Evolutionary conservation across 2,329 filamentous ascomycete species (phyloP).

Genomic region (Calonectria ilicicola): DNA sequence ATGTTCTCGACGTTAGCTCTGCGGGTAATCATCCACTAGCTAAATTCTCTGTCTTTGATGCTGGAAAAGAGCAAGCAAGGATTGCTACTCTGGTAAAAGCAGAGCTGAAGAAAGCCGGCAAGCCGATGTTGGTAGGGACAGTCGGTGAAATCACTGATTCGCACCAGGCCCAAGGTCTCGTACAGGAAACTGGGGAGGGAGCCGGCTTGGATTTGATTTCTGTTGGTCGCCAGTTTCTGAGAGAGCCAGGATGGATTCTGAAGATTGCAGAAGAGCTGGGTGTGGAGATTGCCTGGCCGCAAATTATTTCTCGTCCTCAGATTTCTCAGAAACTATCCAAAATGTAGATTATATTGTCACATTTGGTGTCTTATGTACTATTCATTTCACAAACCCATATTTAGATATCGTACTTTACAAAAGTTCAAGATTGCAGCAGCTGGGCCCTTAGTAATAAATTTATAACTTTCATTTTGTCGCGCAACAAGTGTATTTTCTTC

Average conservation of each 20-base stretch:
- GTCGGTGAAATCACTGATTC: neutral
- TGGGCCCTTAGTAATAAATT: too few relatives aligned
- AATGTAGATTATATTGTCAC: neutral
- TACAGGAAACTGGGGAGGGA: neutral
- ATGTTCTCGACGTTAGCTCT: constrained; percentile 79
- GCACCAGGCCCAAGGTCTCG: neutral
- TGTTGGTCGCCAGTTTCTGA: neutral
- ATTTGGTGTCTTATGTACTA: too few relatives aligned
- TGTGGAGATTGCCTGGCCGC: neutral
- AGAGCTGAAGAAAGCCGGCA: neutral
- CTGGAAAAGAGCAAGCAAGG: neutral
- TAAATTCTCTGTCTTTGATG: neutral
- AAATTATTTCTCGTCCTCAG: neutral
- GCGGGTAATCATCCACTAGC: constrained; percentile 68
- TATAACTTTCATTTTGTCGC: too few relatives aligned
- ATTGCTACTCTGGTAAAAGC: neutral
- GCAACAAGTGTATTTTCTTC: too few relatives aligned
- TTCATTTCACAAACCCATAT: too few relatives aligned
- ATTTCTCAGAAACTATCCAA: neutral
- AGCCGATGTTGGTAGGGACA: neutral
- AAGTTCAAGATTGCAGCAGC: too few relatives aligned
- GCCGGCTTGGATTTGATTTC: neutral
- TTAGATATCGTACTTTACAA: too few relatives aligned
- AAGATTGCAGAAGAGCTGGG: neutral
- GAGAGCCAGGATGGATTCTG: neutral